These are phyloP conservation scores for Entophlyctis luteolus DNA, from an alignment of 192 early-diverging fungal species.

Conservation along the genomic window DNA sequence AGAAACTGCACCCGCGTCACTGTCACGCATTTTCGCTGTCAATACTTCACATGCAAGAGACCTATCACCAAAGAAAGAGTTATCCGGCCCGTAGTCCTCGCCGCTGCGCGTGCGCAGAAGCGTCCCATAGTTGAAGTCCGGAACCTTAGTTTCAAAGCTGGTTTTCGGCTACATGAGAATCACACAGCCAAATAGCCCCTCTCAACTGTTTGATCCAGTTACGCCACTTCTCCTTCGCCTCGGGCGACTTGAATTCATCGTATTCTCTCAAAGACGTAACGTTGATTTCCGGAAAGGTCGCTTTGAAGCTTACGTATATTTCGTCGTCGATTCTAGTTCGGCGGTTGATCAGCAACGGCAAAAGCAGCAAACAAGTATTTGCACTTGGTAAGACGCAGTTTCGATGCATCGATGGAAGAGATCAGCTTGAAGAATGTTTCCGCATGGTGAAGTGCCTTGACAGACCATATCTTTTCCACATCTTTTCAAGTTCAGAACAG, in stretches of 20 bases:
- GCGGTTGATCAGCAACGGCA: not conserved
- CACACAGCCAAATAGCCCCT: not conserved
- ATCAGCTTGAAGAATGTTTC: slow-evolving; percentile 90
- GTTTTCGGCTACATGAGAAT: not conserved
- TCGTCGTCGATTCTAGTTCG: slow-evolving; percentile 71
- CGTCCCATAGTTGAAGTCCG: slow-evolving; percentile 92
- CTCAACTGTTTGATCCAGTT: slow-evolving; percentile 68
- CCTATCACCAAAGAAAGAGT: slow-evolving; percentile 79
- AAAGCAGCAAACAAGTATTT: not conserved
- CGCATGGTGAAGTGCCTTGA: slow-evolving; percentile 92
- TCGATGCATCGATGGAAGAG: slow-evolving; percentile 60
- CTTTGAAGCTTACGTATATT: slow-evolving; percentile 72
- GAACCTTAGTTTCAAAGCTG: slow-evolving; percentile 75
- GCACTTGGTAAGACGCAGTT: slow-evolving; percentile 77
- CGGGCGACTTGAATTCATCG: slow-evolving; percentile 74
- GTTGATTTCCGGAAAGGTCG: slow-evolving; percentile 74
- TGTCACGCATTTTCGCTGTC: no score
- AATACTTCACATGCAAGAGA: slow-evolving; percentile 9
- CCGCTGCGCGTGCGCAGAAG: slow-evolving; percentile 71
- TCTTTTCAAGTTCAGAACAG: no score
- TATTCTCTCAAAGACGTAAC: slow-evolving; percentile 63
- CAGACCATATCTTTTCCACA: slow-evolving; percentile 89
- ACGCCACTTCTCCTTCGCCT: slow-evolving; percentile 85
- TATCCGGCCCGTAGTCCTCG: slow-evolving; percentile 79
- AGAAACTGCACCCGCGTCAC: slow-evolving; percentile 79